Percentiles rank a stretch among this genome's conserved stretches.
Conservation (phyloP, 164 flowering plant species). For the Echeveria elegans region DNA sequence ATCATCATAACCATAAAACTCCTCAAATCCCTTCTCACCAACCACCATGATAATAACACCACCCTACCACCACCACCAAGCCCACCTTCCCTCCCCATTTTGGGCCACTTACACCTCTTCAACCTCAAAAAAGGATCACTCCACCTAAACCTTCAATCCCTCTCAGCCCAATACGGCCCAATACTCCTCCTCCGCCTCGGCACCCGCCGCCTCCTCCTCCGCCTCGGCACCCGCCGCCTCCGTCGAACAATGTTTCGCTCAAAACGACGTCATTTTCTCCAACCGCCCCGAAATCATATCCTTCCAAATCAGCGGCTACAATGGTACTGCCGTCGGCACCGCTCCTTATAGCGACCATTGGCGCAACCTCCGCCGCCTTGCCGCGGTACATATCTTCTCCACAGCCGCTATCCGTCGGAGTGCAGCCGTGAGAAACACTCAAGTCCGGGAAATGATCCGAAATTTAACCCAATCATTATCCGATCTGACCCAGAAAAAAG, state of each 20-base stretch:
- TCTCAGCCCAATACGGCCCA: conserved; percentile 10
- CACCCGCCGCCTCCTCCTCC: conserved; percentile 11
- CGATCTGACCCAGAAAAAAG: neutral
- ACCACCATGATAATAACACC: neutral
- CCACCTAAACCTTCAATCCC: conserved; percentile 9
- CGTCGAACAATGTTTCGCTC: conserved; percentile 21
- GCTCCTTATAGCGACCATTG: conserved; percentile 14
- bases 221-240: conserved; percentile 13
- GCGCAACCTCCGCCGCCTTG: conserved; percentile 13
- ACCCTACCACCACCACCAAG: neutral
- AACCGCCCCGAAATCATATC: conserved; percentile 17
- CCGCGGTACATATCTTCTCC: neutral
- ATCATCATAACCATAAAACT: neutral
- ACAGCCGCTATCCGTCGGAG: neutral
- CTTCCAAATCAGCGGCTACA: neutral
- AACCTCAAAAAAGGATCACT: conserved; percentile 6
- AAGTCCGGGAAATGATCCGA: neutral
- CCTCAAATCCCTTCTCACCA: neutral
- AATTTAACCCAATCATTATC: neutral
- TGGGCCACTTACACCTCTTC: conserved; percentile 14
- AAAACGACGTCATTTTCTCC: conserved; percentile 24
- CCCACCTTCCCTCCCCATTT: conserved; percentile 2
- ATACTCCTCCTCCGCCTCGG: conserved; percentile 12
- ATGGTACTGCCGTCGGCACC: neutral
- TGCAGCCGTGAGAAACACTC: neutral